A percentile compares a stretch with the other conserved stretches of the same genome.
Evolutionary conservation across 345 rosid genomes (phyloP).

Genomic region (Dovyalis caffra): DNA sequence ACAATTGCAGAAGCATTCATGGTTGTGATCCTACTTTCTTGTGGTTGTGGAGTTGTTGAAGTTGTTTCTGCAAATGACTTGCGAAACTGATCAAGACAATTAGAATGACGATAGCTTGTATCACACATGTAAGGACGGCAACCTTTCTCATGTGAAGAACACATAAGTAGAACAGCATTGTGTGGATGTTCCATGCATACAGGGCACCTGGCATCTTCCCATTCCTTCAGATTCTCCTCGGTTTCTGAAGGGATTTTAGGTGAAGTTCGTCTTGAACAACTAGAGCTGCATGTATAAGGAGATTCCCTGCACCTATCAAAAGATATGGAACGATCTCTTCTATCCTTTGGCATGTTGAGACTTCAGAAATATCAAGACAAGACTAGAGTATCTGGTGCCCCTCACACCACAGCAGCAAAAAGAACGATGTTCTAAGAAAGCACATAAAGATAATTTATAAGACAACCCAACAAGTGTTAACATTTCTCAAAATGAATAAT

Average conservation of each 20-base stretch:
- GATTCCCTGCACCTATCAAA: slow-evolving; percentile 59
- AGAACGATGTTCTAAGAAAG: background rate
- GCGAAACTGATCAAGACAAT: slow-evolving; percentile 88
- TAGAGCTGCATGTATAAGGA: slow-evolving; percentile 61
- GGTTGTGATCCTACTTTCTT: slow-evolving; percentile 28
- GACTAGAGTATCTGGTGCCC: background rate
- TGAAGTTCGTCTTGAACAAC: slow-evolving; percentile 36
- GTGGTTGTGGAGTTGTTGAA: slow-evolving; percentile 27
- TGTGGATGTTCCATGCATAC: slow-evolving; percentile 99
- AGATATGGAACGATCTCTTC: slow-evolving; percentile 72
- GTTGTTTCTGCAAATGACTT: slow-evolving; percentile 57
- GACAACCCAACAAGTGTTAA: background rate
- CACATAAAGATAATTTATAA: background rate
- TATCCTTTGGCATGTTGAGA: slow-evolving; percentile 79
- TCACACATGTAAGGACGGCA: slow-evolving; percentile 98
- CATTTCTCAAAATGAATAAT: background rate
- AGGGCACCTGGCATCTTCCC: slow-evolving; percentile 96
- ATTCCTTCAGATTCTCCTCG: slow-evolving; percentile 68
- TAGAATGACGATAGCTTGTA: slow-evolving; percentile 94
- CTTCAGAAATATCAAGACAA: background rate
- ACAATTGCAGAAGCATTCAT: slow-evolving; percentile 19
- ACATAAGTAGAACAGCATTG: slow-evolving; percentile 86
- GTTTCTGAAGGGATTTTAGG: slow-evolving; percentile 45
- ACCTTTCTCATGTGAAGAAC: slow-evolving; percentile 89
- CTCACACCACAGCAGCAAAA: background rate